These are phyloP conservation scores for Xylaria grammica DNA, from an alignment of 495 filamentous ascomycete species.

Conservation along the genomic window DNA sequence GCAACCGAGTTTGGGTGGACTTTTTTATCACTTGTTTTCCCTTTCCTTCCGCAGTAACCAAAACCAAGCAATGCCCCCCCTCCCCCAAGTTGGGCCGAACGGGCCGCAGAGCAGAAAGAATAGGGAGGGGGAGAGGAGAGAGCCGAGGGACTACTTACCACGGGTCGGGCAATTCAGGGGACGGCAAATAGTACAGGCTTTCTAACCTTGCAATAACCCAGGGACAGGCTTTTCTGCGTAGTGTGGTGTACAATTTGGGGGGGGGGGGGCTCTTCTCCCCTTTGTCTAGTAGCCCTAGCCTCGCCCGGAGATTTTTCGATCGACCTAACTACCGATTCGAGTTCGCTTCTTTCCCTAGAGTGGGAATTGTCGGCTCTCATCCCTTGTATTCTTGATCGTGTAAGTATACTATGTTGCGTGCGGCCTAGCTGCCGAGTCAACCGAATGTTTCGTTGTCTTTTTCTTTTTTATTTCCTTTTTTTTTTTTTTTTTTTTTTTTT, in stretches of 20 bases:
- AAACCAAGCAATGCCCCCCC: no score
- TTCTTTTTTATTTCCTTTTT: neutral
- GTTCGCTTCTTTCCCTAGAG: neutral
- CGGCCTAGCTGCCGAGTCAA: constrained; percentile 14
- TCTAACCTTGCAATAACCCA: constrained; percentile 3
- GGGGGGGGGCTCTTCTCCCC: constrained; percentile 3
- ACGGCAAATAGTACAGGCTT: constrained; percentile 10
- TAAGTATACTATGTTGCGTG: neutral
- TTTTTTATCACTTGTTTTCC: constrained; percentile 23
- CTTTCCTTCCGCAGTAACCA: constrained; percentile 15
- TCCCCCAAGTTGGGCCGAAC: constrained; percentile 11
- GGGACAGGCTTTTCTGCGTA: constrained; percentile 3
- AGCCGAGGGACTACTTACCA: constrained; percentile 9
- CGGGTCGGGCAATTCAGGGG: constrained; percentile 20
- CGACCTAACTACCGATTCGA: constrained; percentile 20
- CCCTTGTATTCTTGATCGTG: constrained; percentile 3
- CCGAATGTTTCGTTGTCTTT: no score
- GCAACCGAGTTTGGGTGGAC: constrained; percentile 30
- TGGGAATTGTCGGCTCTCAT: constrained; percentile 4
- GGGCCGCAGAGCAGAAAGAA: constrained; percentile 20
- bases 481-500: no score
- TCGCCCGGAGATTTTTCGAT: constrained; percentile 19
- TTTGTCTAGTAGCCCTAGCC: constrained; percentile 11
- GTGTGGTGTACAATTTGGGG: constrained; percentile 3
- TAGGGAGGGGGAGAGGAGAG: neutral